Evolutionary conservation across 2,329 filamentous ascomycete species (phyloP).

Genomic region (Sporothrix pseudoabietina): DNA sequence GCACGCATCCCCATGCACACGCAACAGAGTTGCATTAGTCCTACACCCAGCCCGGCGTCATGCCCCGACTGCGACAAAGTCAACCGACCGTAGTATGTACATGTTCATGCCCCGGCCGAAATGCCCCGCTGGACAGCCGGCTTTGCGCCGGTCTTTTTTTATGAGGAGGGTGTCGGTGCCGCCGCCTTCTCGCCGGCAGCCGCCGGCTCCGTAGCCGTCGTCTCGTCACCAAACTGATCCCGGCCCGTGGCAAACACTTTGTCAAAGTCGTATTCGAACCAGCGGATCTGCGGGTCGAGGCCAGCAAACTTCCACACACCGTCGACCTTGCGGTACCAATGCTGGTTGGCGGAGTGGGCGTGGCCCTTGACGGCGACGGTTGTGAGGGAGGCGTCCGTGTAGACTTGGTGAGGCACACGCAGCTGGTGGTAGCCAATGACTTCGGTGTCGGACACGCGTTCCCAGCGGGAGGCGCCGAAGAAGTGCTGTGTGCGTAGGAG

Average conservation of each 20-base stretch:
- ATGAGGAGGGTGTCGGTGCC: not conserved
- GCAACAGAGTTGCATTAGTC: too few species aligned
- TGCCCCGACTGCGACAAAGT: not conserved
- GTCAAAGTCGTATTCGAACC: constrained; percentile 59
- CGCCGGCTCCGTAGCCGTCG: not conserved
- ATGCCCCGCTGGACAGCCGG: constrained; percentile 1
- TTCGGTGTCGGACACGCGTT: constrained; percentile 59
- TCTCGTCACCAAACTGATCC: constrained; percentile 31
- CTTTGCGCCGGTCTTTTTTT: not conserved
- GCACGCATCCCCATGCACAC: too few species aligned
- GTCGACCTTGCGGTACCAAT: constrained; percentile 60
- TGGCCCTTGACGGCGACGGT: constrained; percentile 61
- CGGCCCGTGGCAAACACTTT: constrained; percentile 37
- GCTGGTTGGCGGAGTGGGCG: constrained; percentile 59
- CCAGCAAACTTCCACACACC: constrained; percentile 66
- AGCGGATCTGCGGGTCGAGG: constrained; percentile 57
- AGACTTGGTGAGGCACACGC: constrained; percentile 64
- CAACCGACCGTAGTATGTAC: not conserved
- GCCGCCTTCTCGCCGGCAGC: not conserved
- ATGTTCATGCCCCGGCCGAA: constrained; percentile 1
- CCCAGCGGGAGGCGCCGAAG: constrained; percentile 61
- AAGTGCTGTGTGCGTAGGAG: constrained; percentile 67
- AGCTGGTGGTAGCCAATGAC: constrained; percentile 63
- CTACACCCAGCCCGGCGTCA: not conserved
- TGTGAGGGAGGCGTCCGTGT: constrained; percentile 47